These are phyloP conservation scores for Magnaporthiopsis rhizophila DNA, from an alignment of 2,329 filamentous ascomycete species.

Conservation along the genomic window DNA sequence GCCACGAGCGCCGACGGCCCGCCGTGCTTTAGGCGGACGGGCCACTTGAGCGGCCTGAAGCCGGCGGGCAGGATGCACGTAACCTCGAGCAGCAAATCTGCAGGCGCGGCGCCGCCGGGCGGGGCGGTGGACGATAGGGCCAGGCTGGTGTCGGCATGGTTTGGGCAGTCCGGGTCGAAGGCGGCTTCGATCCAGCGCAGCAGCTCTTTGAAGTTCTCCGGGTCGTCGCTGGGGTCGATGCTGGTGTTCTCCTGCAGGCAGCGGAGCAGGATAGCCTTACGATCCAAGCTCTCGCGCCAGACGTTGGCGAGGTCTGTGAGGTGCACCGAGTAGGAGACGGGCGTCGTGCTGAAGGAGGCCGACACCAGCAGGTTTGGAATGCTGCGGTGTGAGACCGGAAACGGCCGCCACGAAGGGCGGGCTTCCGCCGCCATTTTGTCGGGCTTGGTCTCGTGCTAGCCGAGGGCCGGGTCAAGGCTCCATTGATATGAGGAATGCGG, in stretches of 20 bases:
- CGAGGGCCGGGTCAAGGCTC: no score
- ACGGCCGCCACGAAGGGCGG: constrained; percentile 35
- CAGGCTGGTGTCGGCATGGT: constrained; percentile 36
- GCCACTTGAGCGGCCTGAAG: constrained; percentile 56
- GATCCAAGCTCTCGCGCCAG: constrained; percentile 61
- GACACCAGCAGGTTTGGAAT: constrained; percentile 59
- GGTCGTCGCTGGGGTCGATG: constrained; percentile 65
- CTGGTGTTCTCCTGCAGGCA: constrained; percentile 56
- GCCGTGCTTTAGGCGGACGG: constrained; percentile 44
- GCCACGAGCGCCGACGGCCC: constrained; percentile 34
- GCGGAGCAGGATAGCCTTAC: constrained; percentile 53
- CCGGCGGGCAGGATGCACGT: constrained; percentile 54
- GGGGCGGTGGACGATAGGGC: constrained; percentile 22
- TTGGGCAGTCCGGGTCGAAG: constrained; percentile 37
- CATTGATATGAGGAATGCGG: no score
- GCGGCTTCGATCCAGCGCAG: constrained; percentile 52
- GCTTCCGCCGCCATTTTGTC: not conserved
- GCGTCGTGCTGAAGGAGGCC: constrained; percentile 38
- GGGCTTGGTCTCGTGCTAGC: not conserved
- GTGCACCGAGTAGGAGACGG: constrained; percentile 51
- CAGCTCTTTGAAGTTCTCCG: constrained; percentile 59
- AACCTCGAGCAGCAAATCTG: constrained; percentile 42
- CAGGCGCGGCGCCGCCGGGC: not conserved
- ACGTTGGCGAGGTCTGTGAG: constrained; percentile 65
- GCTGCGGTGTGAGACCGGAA: constrained; percentile 34